Base-by-base conservation (phyloP, 176 grass and related monocot species). In the Paspalum notatum region DNA sequence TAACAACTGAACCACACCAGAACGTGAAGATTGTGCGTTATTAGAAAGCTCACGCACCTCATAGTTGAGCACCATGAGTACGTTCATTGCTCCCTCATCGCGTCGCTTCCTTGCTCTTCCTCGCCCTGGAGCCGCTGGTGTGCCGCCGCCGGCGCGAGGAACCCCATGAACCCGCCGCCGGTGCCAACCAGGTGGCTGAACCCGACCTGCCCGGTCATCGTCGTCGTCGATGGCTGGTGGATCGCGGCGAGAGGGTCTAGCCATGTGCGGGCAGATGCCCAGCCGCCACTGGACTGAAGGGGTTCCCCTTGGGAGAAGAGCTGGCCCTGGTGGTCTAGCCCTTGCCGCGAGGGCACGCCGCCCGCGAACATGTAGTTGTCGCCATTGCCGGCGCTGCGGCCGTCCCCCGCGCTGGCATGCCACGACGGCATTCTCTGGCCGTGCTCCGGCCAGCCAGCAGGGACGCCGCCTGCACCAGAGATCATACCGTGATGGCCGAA, bases 221-320 rank as follows among this genome's bases (percentile, higher is more conserved):
- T 47, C 55, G 84, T 47, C 68, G 91, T 27, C 67, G 92, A 72
- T 17, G 76, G 72, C 82, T 89, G 87, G 40, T 91, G 90, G 73
- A 90, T 91, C 51, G 75, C 85, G 20, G 84, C 73, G 8, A 87
- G 77, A 57, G 92, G 83, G 76, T 97, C 95, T 60, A 89, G 90
- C 95, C 95, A 94, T 18, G 85, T 45, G 63, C 90, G 92, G 43
- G 87, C 82, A 8, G 87, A 88, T 53, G 88, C 72, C 87, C 79
- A 90, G 22, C 77, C 83, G 77, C 85, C 81, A 80, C 92, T 94
- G 95, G 95, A 97, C 90, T 97, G 95, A 97, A 97, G 95, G 95
- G 92, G 72, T 94, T 89, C 95, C 87, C 95, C 91, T 52, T 94
- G 90, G 51, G 90, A 74, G 72, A 92, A 97, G 87, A 94, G 79